A percentile compares a stretch with the other conserved stretches of the same genome.
Evolutionary conservation across 164 flowering plant genomes (phyloP).

Genomic region (Dillenia suffruticosa): DNA sequence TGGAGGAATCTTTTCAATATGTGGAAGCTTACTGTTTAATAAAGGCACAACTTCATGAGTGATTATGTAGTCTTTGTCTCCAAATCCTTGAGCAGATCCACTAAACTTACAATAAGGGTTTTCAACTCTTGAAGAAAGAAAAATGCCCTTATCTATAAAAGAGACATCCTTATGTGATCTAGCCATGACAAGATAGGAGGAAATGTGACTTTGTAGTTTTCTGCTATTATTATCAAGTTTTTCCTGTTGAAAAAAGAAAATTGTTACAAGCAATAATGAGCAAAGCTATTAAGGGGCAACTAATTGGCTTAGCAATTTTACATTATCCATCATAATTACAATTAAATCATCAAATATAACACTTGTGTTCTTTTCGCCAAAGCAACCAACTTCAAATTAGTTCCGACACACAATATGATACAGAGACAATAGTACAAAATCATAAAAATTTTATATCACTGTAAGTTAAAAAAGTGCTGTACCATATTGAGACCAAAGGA

Average conservation of each 20-base stretch:
- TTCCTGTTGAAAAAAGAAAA: slow-evolving; percentile 36
- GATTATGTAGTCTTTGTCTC: slow-evolving; percentile 46
- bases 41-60: slow-evolving; percentile 43
- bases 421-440: no score
- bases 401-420: no score
- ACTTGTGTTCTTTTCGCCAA: no score
- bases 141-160: slow-evolving; percentile 18
- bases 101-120: slow-evolving; percentile 39
- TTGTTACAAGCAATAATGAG: no score
- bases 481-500: no score
- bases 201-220: slow-evolving; percentile 38
- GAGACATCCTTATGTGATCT: slow-evolving; percentile 25
- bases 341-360: no score
- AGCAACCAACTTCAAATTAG: no score
- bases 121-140: slow-evolving; percentile 50
- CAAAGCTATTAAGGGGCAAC: no score
- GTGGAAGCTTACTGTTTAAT: slow-evolving; percentile 53
- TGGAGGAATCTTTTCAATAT: slow-evolving; percentile 71
- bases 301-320: no score
- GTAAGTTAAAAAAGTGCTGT: no score
- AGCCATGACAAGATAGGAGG: slow-evolving; percentile 26
- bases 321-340: no score
- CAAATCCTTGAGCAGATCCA: slow-evolving; percentile 45
- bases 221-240: slow-evolving; percentile 50
- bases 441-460: no score